Conservation (phyloP, 2,329 filamentous ascomycete genomes). For the Ampelomyces quisqualis region DNA sequence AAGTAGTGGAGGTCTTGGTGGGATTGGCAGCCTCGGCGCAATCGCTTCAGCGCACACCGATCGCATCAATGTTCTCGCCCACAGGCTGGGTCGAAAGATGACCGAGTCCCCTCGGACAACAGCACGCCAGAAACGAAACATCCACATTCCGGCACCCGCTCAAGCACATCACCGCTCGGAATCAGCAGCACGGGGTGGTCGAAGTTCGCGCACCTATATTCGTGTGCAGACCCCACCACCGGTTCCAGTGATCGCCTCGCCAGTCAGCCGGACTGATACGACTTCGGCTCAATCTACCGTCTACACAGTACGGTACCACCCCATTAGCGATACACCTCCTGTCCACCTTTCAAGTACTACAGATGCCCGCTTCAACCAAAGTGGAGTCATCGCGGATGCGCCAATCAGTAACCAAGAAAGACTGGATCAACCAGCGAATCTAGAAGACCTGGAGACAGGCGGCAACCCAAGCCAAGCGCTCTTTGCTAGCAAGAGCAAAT, state of each 20-base stretch:
- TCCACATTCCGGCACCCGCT: conserved; percentile 38
- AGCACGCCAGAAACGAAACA: conserved; percentile 34
- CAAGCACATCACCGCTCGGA: conserved; percentile 32
- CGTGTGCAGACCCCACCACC: conserved; percentile 42
- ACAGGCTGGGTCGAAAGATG: conserved; percentile 31
- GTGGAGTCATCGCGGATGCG: conserved; percentile 6
- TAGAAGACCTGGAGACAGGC: conserved; percentile 38
- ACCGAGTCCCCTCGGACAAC: conserved; percentile 30
- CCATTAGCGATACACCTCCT: conserved; percentile 49
- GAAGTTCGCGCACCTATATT: conserved; percentile 31
- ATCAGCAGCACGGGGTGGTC: conserved; percentile 23
- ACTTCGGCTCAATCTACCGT: conserved; percentile 64
- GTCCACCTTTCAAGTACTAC: conserved; percentile 15
- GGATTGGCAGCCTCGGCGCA: conserved; percentile 21
- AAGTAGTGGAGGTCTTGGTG: conserved; percentile 20
- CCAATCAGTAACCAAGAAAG: conserved; percentile 5
- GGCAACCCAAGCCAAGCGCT: conserved; percentile 16
- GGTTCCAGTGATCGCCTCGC: conserved; percentile 53
- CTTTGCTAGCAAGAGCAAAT: conserved; percentile 24
- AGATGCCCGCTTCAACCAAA: conserved; percentile 17
- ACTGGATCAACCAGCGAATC: conserved; percentile 11
- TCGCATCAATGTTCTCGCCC: conserved; percentile 32
- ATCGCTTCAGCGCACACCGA: conserved; percentile 29
- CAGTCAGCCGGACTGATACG: conserved; percentile 61
- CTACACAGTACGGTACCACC: conserved; percentile 63